Evolutionary conservation across 164 flowering plant species (phyloP).

Genomic region (Cinnamomum micranthum): DNA sequence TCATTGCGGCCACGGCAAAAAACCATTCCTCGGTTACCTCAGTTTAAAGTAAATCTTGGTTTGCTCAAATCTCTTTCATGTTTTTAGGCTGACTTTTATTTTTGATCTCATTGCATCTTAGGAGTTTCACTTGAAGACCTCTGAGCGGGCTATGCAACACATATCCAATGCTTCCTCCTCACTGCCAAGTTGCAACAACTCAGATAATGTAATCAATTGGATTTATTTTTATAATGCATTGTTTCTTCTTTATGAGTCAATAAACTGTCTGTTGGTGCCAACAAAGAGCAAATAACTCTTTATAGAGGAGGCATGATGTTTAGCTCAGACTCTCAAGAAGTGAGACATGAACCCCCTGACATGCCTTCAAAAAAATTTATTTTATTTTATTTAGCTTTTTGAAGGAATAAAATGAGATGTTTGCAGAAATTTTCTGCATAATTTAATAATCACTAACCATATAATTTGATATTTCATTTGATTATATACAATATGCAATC

Average conservation of each 20-base stretch:
- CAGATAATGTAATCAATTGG: constrained; percentile 38
- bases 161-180: constrained; percentile 38
- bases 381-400: no score
- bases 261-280: background rate
- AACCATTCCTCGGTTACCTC: constrained; percentile 64
- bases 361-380: background rate
- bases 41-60: constrained; percentile 59
- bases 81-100: background rate
- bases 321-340: background rate
- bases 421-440: background rate
- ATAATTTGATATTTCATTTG: background rate
- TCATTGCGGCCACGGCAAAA: constrained; percentile 53
- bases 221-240: background rate
- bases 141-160: constrained; percentile 72
- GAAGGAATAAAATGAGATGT: background rate
- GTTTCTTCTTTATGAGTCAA: background rate
- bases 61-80: background rate
- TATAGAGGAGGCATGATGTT: background rate
- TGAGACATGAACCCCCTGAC: background rate
- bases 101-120: constrained; percentile 23
- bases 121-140: constrained; percentile 81
- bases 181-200: constrained; percentile 19
- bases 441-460: background rate
- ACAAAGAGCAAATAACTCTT: background rate
- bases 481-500: no score